Evolutionary conservation across 2,329 filamentous ascomycete genomes (phyloP).

Genomic region (Beauveria sp.): DNA sequence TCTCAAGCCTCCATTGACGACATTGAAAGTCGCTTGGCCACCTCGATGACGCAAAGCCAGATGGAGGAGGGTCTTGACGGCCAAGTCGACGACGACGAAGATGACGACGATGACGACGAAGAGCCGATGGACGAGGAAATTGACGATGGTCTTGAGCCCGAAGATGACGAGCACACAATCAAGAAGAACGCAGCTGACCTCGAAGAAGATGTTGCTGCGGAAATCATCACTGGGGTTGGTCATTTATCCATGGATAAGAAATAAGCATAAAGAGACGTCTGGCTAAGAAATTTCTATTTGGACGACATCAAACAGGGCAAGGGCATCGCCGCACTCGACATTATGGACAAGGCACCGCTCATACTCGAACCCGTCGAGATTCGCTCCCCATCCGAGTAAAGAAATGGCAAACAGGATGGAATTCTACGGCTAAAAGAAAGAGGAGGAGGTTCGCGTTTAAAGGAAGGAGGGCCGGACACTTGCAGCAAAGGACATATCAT

Average conservation of each 20-base stretch:
- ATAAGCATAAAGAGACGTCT: constrained; percentile 15
- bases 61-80: constrained; percentile 29
- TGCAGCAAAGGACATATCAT: background rate
- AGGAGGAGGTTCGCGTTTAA: background rate
- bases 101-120: constrained; percentile 21
- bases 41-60: constrained; percentile 23
- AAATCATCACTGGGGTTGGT: constrained; percentile 53
- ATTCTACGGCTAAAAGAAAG: background rate
- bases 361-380: constrained; percentile 23
- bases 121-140: constrained; percentile 22
- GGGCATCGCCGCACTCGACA: constrained; percentile 1
- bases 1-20: constrained; percentile 42
- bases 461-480: background rate
- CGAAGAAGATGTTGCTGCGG: constrained; percentile 43
- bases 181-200: constrained; percentile 18
- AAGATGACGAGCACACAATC: constrained; percentile 26
- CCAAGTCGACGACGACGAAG: constrained; percentile 32
- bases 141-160: constrained; percentile 30
- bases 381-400: constrained; percentile 14
- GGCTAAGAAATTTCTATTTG: background rate
- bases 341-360: constrained; percentile 12
- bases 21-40: constrained; percentile 28
- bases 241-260: constrained; percentile 41
- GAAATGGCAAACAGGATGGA: background rate
- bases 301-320: background rate